These are phyloP conservation scores for Malassezia pachydermatis DNA, from an alignment of 1,284 basidiomycete genomes.

Conservation along the genomic window DNA sequence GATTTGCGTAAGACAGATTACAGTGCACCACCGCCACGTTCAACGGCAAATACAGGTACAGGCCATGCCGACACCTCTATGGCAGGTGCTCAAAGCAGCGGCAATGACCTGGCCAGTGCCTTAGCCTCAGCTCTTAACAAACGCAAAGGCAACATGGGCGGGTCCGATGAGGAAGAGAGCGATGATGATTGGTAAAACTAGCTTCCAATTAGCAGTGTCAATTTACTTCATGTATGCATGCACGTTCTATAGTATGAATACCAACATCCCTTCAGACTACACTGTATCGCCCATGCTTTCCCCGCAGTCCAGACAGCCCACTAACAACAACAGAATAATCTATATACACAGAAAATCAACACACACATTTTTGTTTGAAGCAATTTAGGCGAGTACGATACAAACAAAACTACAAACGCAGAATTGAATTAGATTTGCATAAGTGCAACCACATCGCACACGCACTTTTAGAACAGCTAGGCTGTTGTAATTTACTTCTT, in stretches of 20 bases:
- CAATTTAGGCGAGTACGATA: constrained; percentile 5
- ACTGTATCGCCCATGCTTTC: too few species aligned
- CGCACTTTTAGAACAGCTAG: constrained; percentile 14
- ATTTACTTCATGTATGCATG: too few species aligned
- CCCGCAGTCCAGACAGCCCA: too few species aligned
- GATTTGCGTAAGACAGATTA: constrained; percentile 60
- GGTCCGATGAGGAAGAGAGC: constrained; percentile 73
- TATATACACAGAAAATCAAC: too few species aligned
- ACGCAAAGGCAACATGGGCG: constrained; percentile 79
- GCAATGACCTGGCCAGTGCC: constrained; percentile 58
- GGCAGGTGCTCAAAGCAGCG: constrained; percentile 18
- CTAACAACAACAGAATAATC: too few species aligned
- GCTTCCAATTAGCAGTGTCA: too few species aligned
- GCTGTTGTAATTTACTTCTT: constrained; percentile 35
- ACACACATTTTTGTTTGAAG: too few species aligned
- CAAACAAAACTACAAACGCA: constrained; percentile 6
- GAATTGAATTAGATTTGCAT: background rate
- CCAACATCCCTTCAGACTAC: too few species aligned
- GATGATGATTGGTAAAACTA: constrained; percentile 47
- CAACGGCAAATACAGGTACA: background rate
- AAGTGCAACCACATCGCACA: background rate
- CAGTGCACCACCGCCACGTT: constrained; percentile 16
- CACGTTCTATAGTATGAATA: too few species aligned
- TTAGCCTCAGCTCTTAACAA: constrained; percentile 61
- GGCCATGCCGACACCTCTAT: constrained; percentile 14